Percentiles rank a stretch among this genome's conserved stretches.
These are phyloP conservation scores for Sphagnum tenellum DNA, from an alignment of 225 moss, liverwort and hornwort genomes.

Conservation along the genomic window DNA sequence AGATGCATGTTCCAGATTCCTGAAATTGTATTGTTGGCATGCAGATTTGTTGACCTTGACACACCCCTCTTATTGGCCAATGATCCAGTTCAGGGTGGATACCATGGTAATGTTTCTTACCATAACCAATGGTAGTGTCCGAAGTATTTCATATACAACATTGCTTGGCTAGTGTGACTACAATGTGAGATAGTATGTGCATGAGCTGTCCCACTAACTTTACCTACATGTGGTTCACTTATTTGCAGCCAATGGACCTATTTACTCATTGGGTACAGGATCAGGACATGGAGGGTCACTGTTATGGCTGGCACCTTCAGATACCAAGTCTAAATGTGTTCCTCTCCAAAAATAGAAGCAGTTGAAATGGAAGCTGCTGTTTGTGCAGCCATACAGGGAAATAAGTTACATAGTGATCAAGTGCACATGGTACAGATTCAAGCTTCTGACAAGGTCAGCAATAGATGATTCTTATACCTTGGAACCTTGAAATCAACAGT, in stretches of 20 bases:
- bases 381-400: too few relatives aligned
- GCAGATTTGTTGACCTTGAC: conserved; percentile 81
- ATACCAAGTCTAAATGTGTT: too few relatives aligned
- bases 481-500: too few relatives aligned
- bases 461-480: too few relatives aligned
- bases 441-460: too few relatives aligned
- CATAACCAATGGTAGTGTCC: background rate
- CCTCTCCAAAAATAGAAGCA: too few relatives aligned
- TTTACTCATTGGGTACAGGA: conserved; percentile 39
- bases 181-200: background rate
- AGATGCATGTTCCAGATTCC: too few relatives aligned
- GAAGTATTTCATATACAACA: background rate
- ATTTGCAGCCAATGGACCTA: conserved; percentile 40
- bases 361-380: too few relatives aligned
- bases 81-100: conserved; percentile 77
- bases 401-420: too few relatives aligned
- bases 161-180: background rate
- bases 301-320: conserved; percentile 14
- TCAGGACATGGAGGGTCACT: conserved; percentile 57
- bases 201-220: conserved; percentile 4
- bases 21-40: too few relatives aligned
- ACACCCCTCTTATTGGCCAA: conserved; percentile 64
- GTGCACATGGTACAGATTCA: too few relatives aligned
- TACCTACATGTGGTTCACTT: too few relatives aligned
- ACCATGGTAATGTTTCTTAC: conserved; percentile 41